Conservation (phyloP, 2,329 filamentous ascomycete species). For the Pseudocercospora vitis region DNA sequence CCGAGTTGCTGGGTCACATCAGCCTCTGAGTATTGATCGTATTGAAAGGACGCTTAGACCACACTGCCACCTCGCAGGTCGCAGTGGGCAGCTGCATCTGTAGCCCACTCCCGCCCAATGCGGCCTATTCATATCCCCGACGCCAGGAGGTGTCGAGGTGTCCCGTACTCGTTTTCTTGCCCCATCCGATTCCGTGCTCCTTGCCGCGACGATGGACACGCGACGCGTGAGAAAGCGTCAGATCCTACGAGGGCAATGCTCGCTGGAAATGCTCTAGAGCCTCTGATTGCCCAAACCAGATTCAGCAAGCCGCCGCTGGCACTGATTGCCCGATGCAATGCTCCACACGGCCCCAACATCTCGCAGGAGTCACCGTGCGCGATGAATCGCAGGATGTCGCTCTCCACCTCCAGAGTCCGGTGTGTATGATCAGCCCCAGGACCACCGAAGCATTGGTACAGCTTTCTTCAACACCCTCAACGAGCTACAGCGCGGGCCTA, state of each 20-base stretch:
- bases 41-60: slow-evolving; percentile 47
- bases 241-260: neutral
- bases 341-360: slow-evolving; percentile 28
- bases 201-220: slow-evolving; percentile 19
- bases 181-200: slow-evolving; percentile 20
- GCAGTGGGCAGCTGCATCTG: slow-evolving; percentile 50
- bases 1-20: slow-evolving; percentile 43
- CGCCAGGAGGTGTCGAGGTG: slow-evolving; percentile 28
- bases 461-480: slow-evolving; percentile 18
- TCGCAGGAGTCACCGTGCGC: slow-evolving; percentile 26
- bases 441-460: slow-evolving; percentile 30
- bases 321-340: slow-evolving; percentile 22
- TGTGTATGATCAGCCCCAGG: slow-evolving; percentile 36
- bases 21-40: slow-evolving; percentile 45
- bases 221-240: neutral
- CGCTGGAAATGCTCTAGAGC: slow-evolving; percentile 3
- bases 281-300: slow-evolving; percentile 8
- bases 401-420: slow-evolving; percentile 30
- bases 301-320: slow-evolving; percentile 19
- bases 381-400: slow-evolving; percentile 26
- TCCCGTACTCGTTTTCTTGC: slow-evolving; percentile 16
- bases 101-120: slow-evolving; percentile 43
- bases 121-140: slow-evolving; percentile 39
- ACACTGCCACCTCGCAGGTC: slow-evolving; percentile 41
- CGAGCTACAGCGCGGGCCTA: slow-evolving; percentile 27